Evolutionary conservation across 495 filamentous ascomycete genomes (phyloP), one percentile per base, ranked within the genome.

Genomic region (Aspergillus steynii): DNA sequence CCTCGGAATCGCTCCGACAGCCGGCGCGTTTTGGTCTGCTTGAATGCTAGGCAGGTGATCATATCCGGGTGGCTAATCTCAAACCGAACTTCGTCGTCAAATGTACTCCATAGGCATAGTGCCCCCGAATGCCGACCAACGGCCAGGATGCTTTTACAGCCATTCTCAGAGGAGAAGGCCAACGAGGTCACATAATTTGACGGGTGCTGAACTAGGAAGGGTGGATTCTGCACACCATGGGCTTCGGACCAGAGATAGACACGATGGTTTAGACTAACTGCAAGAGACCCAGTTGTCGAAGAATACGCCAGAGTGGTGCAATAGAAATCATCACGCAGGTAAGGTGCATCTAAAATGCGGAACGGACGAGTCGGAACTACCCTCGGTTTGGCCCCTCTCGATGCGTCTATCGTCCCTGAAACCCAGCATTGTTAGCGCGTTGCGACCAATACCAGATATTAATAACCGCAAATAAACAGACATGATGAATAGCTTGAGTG

Each of bases 291-390:
- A 37, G 83, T 81, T 7, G 82, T 88, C 27, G 80, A 73, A 1
- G 87, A 96, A 71, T 97, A 98, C 6, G 95, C 92, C 53, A 99
- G 82, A 7, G 92, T 82, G 0, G 93, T 93, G 74, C 93, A 97
- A 70, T 99, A 99, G 66, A 92, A 99, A 72, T 99, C 96, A 71
- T 99, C 95, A 29, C 91, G 83, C 51, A 98, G 81, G 28, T 84
- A 83, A 1, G 94, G 93, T 4, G 95, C 95, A 77, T 97, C 92
- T 14, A 99, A 77, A 3, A 97, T 92, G 73, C 91, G 88, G 78
- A 96, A 96, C 5, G 92, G 90, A 28, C 87, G 85, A 9, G 79
- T 78, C 6, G 92, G 90, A 25, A 94, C 79, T 29, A 72, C 56
- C 46, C 70, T 62, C 10, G 55, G 28, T 10, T 58, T 60, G 15